Evolutionary conservation across 345 rosid species (phyloP), one percentile per base, ranked within the genome.

Genomic region (Eucalyptus curtisii): DNA sequence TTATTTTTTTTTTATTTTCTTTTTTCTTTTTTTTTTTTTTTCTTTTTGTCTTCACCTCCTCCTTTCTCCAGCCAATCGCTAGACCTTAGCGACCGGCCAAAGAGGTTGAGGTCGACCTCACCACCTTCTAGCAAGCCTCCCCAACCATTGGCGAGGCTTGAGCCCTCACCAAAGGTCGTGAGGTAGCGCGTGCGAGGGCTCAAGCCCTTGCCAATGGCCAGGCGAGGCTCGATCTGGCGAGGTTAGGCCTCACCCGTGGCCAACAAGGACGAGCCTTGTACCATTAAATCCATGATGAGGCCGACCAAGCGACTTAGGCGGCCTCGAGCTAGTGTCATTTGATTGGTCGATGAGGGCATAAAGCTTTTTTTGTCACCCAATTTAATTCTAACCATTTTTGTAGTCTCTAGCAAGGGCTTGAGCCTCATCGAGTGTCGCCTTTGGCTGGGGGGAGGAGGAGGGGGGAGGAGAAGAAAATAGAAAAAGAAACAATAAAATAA

Each of bases 101-200:
- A 52, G 25, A 52, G 57, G 57, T 20, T 10, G 20, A 20, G 2
- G 10, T 52, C 5, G 0, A 52, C 57, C 57, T 52, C 25, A 0
- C 57, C 0, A 19, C 57, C 57, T 52, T 52, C 57, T 52, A 52
- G 25, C 24, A 52, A 52, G 57, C 57, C 25, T 52, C 25, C 25
- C 57, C 0, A 3, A 0, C 2, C 57, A 52, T 52, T 52, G 25
- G 24, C 0, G 0, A 19, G 57, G 57, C 10, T 52, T 0, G 10
- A 52, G 57, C 57, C 57, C 57, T 52, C 5, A 52, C 57, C 10
- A 52, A 52, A 52, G 57, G 5, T 0, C 0, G 0, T 52, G 57
- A 52, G 57, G 57, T 52, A 20, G 57, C 2, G 0, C 57, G 8
- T 52, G 57, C 10, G 0, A 52, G 57, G 25, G 25, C 25, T 52